Percentiles rank a stretch among this genome's conserved stretches.
phyloP scores from a whole-genome alignment of 1,284 basidiomycete species.

The Apiotrichum sp. region DNA sequence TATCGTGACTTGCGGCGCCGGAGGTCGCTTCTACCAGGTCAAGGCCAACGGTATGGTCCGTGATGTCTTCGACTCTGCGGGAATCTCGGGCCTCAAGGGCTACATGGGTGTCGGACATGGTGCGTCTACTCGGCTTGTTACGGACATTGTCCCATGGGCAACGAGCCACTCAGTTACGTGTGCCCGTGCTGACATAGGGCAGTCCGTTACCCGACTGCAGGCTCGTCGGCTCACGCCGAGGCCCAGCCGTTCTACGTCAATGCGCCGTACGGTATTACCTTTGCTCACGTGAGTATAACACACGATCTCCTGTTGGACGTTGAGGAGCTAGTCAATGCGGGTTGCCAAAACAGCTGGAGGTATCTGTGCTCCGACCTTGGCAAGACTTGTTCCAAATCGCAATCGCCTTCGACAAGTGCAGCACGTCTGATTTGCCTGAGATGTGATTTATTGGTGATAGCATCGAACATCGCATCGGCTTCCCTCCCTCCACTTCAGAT shows the following conservation, averaged over 20 bases:
- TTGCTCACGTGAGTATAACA: constrained; percentile 73
- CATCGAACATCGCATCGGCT: no score
- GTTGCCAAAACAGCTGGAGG: no score
- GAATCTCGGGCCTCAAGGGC: constrained; percentile 72
- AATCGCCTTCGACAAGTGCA: no score
- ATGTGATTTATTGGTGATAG: no score
- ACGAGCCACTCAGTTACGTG: no score
- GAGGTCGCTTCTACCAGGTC: constrained; percentile 94
- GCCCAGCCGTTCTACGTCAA: constrained; percentile 99
- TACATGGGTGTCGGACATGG: constrained; percentile 98
- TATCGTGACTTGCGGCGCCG: constrained; percentile 90
- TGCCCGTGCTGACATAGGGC: not conserved
- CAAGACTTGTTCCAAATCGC: no score
- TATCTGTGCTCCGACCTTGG: no score
- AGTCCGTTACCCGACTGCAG: constrained; percentile 98
- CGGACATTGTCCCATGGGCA: no score
- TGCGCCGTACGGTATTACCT: constrained; percentile 88
- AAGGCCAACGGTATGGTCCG: constrained; percentile 99
- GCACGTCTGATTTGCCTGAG: no score
- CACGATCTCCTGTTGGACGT: no score
- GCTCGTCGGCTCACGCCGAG: constrained; percentile 94
- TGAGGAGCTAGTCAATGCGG: no score
- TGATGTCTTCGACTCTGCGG: constrained; percentile 85
- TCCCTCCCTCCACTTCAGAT: no score
- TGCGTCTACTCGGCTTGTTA: constrained; percentile 45